A percentile compares a stretch with the other conserved stretches of the same genome.
These are phyloP conservation scores for Rhodotorula paludigena DNA, from an alignment of 768 basidiomycete genomes.

Conservation along the genomic window DNA sequence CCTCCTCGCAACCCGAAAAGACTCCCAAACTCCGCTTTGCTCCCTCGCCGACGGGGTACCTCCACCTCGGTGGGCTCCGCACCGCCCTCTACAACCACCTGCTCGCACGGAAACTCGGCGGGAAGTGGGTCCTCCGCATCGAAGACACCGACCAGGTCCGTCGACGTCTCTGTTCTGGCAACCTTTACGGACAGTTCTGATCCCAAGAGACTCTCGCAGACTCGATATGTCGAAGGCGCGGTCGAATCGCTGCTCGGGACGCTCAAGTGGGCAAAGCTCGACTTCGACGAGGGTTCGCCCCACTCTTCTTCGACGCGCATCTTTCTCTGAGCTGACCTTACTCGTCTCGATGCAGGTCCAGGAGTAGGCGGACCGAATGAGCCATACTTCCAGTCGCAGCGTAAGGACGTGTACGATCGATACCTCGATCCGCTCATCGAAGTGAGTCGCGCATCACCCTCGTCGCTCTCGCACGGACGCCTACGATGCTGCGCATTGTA, in stretches of 20 bases:
- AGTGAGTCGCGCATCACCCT: too few relatives aligned
- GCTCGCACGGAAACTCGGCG: slow-evolving; percentile 70
- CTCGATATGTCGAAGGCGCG: slow-evolving; percentile 72
- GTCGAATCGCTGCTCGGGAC: slow-evolving; percentile 72
- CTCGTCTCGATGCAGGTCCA: slow-evolving; percentile 57
- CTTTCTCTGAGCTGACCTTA: neutral
- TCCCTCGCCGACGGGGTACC: slow-evolving; percentile 88
- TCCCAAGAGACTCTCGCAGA: slow-evolving; percentile 51
- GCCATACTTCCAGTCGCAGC: slow-evolving; percentile 91
- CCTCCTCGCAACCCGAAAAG: slow-evolving; percentile 44
- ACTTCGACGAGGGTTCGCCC: slow-evolving; percentile 78
- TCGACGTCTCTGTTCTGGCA: neutral
- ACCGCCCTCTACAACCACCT: slow-evolving; percentile 92
- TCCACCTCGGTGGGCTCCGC: slow-evolving; percentile 89
- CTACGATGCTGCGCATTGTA: too few relatives aligned
- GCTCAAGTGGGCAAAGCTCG: slow-evolving; percentile 82
- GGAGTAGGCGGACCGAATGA: slow-evolving; percentile 67
- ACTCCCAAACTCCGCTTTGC: slow-evolving; percentile 67
- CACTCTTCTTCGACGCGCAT: neutral
- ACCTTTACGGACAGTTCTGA: neutral
- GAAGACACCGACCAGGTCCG: slow-evolving; percentile 91
- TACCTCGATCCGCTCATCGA: slow-evolving; percentile 71
- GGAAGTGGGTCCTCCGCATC: slow-evolving; percentile 84
- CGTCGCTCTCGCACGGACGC: too few relatives aligned
- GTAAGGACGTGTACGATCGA: slow-evolving; percentile 72